Conservation (phyloP, 208 protist species). For the Crithidia expoeki region DNA sequence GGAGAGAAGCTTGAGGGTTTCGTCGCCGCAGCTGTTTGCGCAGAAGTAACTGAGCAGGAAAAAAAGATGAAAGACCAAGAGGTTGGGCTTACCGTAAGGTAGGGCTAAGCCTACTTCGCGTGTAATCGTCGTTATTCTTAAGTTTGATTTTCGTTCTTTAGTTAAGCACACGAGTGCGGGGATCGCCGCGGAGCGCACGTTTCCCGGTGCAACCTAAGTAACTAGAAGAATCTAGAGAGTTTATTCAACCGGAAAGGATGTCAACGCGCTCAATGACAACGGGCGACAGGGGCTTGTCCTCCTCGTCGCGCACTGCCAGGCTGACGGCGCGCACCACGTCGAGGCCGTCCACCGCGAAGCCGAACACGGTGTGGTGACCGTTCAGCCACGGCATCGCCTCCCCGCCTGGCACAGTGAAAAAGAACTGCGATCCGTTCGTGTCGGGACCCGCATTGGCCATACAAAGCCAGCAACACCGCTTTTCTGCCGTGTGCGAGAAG, state of each 20-base stretch:
- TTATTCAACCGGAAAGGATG: constrained; percentile 26
- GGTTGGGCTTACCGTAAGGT: no score
- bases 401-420: constrained; percentile 74
- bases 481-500: constrained; percentile 50
- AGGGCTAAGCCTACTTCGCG: no score
- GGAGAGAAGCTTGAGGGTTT: no score
- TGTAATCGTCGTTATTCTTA: no score
- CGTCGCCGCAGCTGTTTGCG: no score
- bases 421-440: constrained; percentile 93
- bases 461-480: constrained; percentile 66
- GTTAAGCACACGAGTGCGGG: no score
- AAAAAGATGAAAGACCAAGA: no score
- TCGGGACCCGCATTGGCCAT: constrained; percentile 86
- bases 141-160: no score
- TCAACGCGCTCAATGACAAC: constrained; percentile 67
- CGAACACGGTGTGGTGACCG: constrained; percentile 95
- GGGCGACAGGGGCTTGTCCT: constrained; percentile 57
- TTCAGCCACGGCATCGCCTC: constrained; percentile 80
- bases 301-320: constrained; percentile 38
- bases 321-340: constrained; percentile 61
- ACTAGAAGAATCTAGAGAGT: no score
- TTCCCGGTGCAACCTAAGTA: no score
- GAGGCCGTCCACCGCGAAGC: constrained; percentile 78
- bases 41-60: no score
- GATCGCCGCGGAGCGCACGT: no score